phyloP scores from a whole-genome alignment of 1,284 basidiomycete species.

The Flammula alnicola region DNA sequence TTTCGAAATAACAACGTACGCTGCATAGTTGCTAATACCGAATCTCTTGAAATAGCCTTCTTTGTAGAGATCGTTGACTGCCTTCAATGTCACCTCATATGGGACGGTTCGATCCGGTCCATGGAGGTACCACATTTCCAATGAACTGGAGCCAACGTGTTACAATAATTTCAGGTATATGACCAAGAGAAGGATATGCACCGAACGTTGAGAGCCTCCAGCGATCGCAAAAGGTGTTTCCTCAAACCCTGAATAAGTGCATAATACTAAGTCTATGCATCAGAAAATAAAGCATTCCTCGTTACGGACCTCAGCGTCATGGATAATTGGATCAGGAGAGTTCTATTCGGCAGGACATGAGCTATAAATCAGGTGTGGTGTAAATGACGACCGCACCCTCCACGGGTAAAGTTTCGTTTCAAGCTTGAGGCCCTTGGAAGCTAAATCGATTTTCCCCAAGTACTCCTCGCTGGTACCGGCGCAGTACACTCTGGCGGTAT shows the following conservation, averaged over 20 bases:
- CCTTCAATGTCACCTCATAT: slow-evolving; percentile 51
- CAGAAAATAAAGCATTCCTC: background rate
- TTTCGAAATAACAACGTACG: slow-evolving; percentile 29
- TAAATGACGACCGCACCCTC: slow-evolving; percentile 15
- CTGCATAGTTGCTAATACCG: slow-evolving; percentile 41
- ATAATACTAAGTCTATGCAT: background rate
- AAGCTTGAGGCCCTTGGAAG: slow-evolving; percentile 41
- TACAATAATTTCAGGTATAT: background rate
- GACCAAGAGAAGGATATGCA: slow-evolving; percentile 27
- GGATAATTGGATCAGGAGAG: slow-evolving; percentile 11
- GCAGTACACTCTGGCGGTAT: slow-evolving; percentile 6
- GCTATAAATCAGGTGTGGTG: background rate
- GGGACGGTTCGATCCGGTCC: slow-evolving; percentile 57
- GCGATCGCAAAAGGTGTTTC: slow-evolving; percentile 46
- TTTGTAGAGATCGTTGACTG: slow-evolving; percentile 50
- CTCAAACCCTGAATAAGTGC: slow-evolving; percentile 38
- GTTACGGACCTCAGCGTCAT: slow-evolving; percentile 16
- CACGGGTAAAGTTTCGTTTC: slow-evolving; percentile 50
- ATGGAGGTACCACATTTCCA: slow-evolving; percentile 53
- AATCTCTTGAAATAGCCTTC: slow-evolving; percentile 43
- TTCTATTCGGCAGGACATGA: background rate
- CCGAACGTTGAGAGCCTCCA: slow-evolving; percentile 53
- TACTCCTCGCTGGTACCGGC: slow-evolving; percentile 13
- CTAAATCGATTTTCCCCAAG: slow-evolving; percentile 35
- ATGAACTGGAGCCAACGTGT: slow-evolving; percentile 18